Evolutionary conservation across 1,139 yeast species (phyloP), one percentile per base, ranked within the genome.

Genomic region (Geotrichum cucujoidarum): DNA sequence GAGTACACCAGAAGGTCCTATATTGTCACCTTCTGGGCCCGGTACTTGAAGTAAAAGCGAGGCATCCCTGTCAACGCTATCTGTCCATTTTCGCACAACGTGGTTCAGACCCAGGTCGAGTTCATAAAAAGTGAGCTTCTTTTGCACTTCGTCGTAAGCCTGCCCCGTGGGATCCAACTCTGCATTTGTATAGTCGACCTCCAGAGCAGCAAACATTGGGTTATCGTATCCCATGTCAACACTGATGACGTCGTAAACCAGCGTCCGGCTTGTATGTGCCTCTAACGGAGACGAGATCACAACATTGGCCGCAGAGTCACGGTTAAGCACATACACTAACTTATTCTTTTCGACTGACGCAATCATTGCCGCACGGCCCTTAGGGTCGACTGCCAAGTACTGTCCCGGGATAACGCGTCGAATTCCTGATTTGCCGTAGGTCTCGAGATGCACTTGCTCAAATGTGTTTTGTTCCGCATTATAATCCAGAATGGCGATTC

Each of bases 101-200:
- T 83, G 85, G 60, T 90, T 89, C 47, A 90, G 70, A 0, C 97
- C 96, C 45, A 86, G 75, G 63, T 92, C 97, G 27, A 90, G 68
- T 60, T 87, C 94, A 65, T 90, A 90, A 62, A 76, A 83, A 7
- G 78, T 75, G 50, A 90, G 66, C 35, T 62, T 59, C 45, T 67
- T 67, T 47, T 52, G 56, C n/a, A 55, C 54, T 4, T 51, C 55
- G 27, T 57, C 62, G 45, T 54, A 57, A 1, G 60, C 62, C 32
- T 45, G 54, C 22, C 53, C 57, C 13, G 54, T 51, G 2, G 58
- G 54, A 27, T 60, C 63, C 14, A 49, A 31, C 36, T 54, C 54
- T 33, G 55, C 54, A 16, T 60, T 57, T 39, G 62, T 47, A 54
- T 77, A 74, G 47, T 80, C 85, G n/a, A 76, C 69, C 62, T 92